Conservation (phyloP, 805 yeast genomes). For the Hanseniaspora vineae region DNA sequence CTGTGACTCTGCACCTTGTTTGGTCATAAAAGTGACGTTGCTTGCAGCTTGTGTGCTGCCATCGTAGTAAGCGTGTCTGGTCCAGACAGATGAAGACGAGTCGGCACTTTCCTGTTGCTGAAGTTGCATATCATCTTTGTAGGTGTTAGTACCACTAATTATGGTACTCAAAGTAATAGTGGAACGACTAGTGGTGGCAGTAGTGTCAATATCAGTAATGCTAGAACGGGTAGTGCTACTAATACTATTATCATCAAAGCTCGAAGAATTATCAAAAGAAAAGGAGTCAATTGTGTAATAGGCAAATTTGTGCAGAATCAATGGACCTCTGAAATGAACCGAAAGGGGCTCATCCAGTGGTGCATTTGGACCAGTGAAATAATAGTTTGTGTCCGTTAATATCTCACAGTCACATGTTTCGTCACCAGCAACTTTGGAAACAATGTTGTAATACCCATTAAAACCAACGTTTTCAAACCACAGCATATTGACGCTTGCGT, state of each 20-base stretch:
- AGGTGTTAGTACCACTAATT: neutral
- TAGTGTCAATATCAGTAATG: no score
- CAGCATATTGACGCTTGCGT: slow-evolving; percentile 12
- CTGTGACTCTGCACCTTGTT: slow-evolving; percentile 44
- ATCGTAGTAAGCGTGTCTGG: slow-evolving; percentile 43
- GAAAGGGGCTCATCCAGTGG: slow-evolving; percentile 56
- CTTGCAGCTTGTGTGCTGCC: slow-evolving; percentile 38
- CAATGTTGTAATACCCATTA: slow-evolving; percentile 20
- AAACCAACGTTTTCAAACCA: slow-evolving; percentile 22
- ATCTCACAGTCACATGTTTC: slow-evolving; percentile 20
- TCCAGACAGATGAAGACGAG: slow-evolving; percentile 38
- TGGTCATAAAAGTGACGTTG: slow-evolving; percentile 56
- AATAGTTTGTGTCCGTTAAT: slow-evolving; percentile 9
- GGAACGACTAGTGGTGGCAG: no score
- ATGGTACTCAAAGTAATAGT: neutral
- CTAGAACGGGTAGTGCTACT: no score
- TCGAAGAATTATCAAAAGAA: slow-evolving; percentile 13
- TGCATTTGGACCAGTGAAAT: slow-evolving; percentile 43
- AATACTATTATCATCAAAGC: slow-evolving; percentile 5
- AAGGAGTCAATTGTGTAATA: slow-evolving; percentile 39
- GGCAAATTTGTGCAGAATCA: slow-evolving; percentile 45
- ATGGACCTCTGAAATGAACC: slow-evolving; percentile 71
- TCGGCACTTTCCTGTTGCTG: neutral
- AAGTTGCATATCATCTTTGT: no score
- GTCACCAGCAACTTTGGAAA: slow-evolving; percentile 14